A percentile compares a stretch with the other conserved stretches of the same genome.
Evolutionary conservation across 441 rosid species (phyloP).

Genomic region (Gossypium davidsonii): DNA sequence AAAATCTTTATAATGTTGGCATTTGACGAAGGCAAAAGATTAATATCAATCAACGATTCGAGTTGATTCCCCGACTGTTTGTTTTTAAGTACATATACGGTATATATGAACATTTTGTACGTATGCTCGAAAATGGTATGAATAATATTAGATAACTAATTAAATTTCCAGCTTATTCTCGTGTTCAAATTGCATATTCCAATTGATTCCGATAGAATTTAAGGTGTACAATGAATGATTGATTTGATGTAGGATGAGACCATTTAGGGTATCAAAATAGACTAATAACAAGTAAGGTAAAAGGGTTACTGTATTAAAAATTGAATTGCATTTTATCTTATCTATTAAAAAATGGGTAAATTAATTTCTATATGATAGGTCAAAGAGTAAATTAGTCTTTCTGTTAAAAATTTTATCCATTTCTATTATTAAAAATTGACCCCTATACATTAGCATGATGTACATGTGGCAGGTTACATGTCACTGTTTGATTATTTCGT

Average conservation of each 20-base stretch:
- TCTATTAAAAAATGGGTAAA: too few species aligned
- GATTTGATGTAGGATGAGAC: slow-evolving; percentile 27
- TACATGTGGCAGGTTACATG: too few species aligned
- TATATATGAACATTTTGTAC: slow-evolving; percentile 20
- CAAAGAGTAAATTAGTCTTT: rapidly evolving
- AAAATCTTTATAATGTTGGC: slow-evolving; percentile 50
- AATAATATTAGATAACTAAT: slow-evolving; percentile 29
- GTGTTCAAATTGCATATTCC: background rate
- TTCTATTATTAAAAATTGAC: too few species aligned
- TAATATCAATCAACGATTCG: slow-evolving; percentile 16
- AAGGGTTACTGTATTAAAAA: too few species aligned
- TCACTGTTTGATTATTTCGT: too few species aligned
- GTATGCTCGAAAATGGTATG: slow-evolving; percentile 30
- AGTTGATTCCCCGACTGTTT: background rate
- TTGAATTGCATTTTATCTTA: too few species aligned
- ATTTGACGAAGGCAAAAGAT: slow-evolving; percentile 33
- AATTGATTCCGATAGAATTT: background rate
- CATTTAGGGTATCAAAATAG: background rate
- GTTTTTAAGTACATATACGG: slow-evolving; percentile 22
- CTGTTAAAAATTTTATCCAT: too few species aligned
- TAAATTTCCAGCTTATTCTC: slow-evolving; percentile 14
- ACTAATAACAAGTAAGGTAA: slow-evolving; percentile 22
- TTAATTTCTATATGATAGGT: too few species aligned
- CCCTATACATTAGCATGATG: too few species aligned
- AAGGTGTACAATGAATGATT: slow-evolving; percentile 4